A percentile compares a stretch with the other conserved stretches of the same genome.
Conservation (phyloP, 1,284 basidiomycete genomes). For the Neolentinus lepideus region DNA sequence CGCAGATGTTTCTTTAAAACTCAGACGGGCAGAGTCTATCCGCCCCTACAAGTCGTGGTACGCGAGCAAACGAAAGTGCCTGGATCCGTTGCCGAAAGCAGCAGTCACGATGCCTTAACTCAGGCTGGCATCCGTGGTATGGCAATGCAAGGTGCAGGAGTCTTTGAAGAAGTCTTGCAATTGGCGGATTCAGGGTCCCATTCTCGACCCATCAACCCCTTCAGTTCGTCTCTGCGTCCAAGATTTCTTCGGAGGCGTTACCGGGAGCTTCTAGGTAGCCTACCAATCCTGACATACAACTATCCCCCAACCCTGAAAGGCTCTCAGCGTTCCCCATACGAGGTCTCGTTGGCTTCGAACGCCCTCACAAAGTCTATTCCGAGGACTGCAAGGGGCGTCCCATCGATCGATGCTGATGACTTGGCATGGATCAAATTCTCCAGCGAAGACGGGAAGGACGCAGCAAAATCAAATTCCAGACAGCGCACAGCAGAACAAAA, state of each 20-base stretch:
- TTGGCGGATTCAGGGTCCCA: conserved; percentile 28
- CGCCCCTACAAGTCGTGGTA: conserved; percentile 47
- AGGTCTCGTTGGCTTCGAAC: conserved; percentile 22
- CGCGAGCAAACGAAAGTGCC: background rate
- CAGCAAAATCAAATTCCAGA: conserved; percentile 2
- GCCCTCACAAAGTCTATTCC: conserved; percentile 16
- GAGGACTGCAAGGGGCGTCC: conserved; percentile 14
- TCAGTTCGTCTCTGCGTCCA: conserved; percentile 25
- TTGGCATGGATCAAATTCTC: conserved; percentile 26
- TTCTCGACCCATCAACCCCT: background rate
- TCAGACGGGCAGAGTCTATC: conserved; percentile 47
- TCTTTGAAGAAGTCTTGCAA: conserved; percentile 40
- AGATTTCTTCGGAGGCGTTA: conserved; percentile 66
- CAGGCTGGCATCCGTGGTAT: conserved; percentile 24
- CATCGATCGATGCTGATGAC: conserved; percentile 21
- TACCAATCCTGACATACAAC: conserved; percentile 47
- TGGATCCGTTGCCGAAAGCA: conserved; percentile 1
- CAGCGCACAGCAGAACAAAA: background rate
- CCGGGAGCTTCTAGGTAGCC: conserved; percentile 44
- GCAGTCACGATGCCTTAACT: conserved; percentile 11
- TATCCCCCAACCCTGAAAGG: background rate
- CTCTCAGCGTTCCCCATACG: conserved; percentile 14
- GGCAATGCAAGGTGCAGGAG: conserved; percentile 35
- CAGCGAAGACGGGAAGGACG: conserved; percentile 5
- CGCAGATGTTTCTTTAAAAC: conserved; percentile 57